Conservation (phyloP, 2,329 filamentous ascomycete genomes). For the Colletotrichum tropicicola region DNA sequence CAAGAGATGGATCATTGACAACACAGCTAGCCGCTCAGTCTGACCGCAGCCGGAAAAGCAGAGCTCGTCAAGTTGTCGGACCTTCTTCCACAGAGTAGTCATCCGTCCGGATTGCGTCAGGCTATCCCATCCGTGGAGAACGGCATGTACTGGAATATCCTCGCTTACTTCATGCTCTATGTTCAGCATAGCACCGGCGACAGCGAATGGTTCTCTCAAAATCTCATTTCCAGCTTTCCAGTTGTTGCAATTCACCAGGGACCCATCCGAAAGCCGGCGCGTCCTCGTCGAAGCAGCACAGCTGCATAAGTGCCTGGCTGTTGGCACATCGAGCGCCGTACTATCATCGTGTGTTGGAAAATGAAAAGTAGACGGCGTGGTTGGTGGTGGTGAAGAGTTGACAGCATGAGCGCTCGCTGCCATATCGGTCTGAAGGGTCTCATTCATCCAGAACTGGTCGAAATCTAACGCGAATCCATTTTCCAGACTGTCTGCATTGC, state of each 20-base stretch:
- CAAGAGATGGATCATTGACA: conserved; percentile 36
- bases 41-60: conserved; percentile 33
- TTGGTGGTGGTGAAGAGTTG: too few species aligned
- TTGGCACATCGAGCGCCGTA: neutral
- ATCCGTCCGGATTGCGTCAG: conserved; percentile 35
- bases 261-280: conserved; percentile 10
- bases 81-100: conserved; percentile 37
- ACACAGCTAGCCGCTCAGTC: conserved; percentile 34
- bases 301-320: neutral
- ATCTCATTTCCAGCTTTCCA: conserved; percentile 37
- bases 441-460: too few species aligned
- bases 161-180: conserved; percentile 35
- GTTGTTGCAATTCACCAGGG: conserved; percentile 29
- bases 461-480: too few species aligned
- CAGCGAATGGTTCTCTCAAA: neutral
- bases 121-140: conserved; percentile 39
- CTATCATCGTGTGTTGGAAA: too few species aligned
- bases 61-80: conserved; percentile 35
- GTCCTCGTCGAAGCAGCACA: neutral
- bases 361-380: too few species aligned
- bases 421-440: too few species aligned
- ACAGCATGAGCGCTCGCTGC: too few species aligned
- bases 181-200: conserved; percentile 24
- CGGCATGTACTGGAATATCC: conserved; percentile 36
- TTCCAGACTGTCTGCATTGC: too few species aligned